Evolutionary conservation across 75 land plant genomes (phyloP), one percentile per base, ranked within the genome.

Genomic region (Sequoiadendron giganteum): DNA sequence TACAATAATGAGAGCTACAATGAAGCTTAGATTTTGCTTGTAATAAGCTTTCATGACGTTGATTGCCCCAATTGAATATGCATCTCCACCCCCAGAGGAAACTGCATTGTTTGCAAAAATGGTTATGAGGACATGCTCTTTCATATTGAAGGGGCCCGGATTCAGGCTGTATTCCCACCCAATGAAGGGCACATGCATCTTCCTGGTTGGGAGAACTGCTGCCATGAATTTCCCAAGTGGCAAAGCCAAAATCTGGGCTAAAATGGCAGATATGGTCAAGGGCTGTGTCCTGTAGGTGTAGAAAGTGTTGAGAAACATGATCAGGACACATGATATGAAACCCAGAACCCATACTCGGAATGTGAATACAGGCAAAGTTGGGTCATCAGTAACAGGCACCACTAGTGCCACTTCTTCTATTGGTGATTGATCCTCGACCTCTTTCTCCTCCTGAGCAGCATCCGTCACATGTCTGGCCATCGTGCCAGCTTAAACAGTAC

Each of bases 91-190:
- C 10, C 95, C 95, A 38, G n/a, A 80, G 14, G 92, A 84, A 28
- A 93, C 93, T 1, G 95, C 98, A 81, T 91, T 89, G 54, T 92
- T 93, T 16, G 98, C 98, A 68, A 96, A 93, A 9, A 96, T 89
- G 72, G 98, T 95, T 89, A 96, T 92, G 83, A 96, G 93, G 1
- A 95, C 98, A 85, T 96, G 98, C 92, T 96, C 98, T 93, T 96
- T 96, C 43, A 95, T 91, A 79, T 94, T 95, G 85, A 96, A 96
- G 16, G 97, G 97, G 15, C 98, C 98, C 3, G 98, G 98, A 85
- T 96, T 96, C 83, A 96, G 85, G 42, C 89, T 89, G 77, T 91
- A 96, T 16, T 88, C 86, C 93, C 92, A 94, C 5, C 91, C 90
- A 13, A 90, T 83, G 16, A 92, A 42, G n/a, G n/a, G n/a, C 70